Base-by-base conservation (phyloP, 306 rosid species). In the Cyclanthera cordifolia region DNA sequence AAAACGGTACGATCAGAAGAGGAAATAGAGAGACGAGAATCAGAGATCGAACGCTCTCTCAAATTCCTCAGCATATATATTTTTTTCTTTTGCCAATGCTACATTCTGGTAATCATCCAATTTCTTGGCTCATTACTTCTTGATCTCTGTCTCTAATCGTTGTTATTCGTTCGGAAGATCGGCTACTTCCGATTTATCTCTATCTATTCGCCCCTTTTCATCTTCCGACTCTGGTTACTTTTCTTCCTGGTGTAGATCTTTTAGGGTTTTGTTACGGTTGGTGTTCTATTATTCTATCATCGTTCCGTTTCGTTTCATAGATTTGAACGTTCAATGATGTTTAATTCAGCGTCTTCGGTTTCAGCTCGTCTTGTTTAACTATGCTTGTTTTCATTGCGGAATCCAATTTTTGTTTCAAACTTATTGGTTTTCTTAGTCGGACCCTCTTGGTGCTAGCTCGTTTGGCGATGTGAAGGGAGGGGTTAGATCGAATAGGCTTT, bases 231-330 rank as follows among this genome's bases (percentile, higher is more conserved):
- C 28, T 19, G 57, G 23, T 52, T 52, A 20, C 15, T 53, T 23
- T 21, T 53, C 58, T 53, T 53, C 58, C 10, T 23, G 59, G 15
- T 4, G 28, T 37, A 61, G 50, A 61, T 61, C 49, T 15, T 58
- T 61, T 61, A 61, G 68, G 68, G 68, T 60, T 60, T 60, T 60
- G 48, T 17, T 59, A 9, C 47, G 25, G 7, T 4, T 8, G 47
- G 67, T 32, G 15, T 58, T 56, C 24, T 32, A 34, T 60, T 34
- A 20, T 25, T 0, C 19, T 60, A 34, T 8, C 28, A 37, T 39
- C 43, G 43, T 37, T 37, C 1, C 43, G 8, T 5, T 37, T 37
- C 43, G 43, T 37, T 11, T n/a, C n/a, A n/a, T n/a, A n/a, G 43
- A 7, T 37, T 37, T 37, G 43, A 8, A 8, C 43, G 43, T 37